phyloP scores from a whole-genome alignment of 306 rosid species.

The Hylodesmum podocarpum region DNA sequence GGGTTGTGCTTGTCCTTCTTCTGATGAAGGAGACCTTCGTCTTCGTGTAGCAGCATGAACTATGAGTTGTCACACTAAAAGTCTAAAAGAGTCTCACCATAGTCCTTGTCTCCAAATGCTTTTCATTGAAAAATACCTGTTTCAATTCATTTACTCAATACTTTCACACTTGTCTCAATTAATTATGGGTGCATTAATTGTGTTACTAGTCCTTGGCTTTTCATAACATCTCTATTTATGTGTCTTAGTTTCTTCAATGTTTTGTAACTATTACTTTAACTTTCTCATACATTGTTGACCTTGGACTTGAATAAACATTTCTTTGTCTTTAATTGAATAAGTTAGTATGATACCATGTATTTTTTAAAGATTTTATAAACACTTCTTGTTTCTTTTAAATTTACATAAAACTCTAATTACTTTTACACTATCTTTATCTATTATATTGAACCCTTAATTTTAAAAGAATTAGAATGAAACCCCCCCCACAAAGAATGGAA shows the following conservation, averaged over 20 bases:
- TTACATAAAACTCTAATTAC: no score
- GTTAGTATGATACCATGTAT: no score
- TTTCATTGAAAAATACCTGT: not conserved
- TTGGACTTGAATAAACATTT: constrained; percentile 11
- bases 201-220: not conserved
- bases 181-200: not conserved
- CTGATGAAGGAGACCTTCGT: constrained; percentile 17
- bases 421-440: no score
- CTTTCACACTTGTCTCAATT: not conserved
- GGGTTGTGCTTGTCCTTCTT: constrained; percentile 22
- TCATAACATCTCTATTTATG: not conserved
- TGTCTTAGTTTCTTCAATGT: not conserved
- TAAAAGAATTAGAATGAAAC: no score
- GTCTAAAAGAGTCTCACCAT: constrained; percentile 26
- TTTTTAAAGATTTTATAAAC: no score
- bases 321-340: no score
- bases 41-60: constrained; percentile 16
- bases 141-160: constrained; percentile 15
- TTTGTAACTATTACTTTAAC: not conserved
- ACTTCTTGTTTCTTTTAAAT: no score
- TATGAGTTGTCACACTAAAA: constrained; percentile 26
- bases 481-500: no score
- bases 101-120: constrained; percentile 29
- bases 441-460: no score
- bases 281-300: not conserved